Conservation (phyloP, 176 grass and related monocot genomes). For the Canna indica region DNA sequence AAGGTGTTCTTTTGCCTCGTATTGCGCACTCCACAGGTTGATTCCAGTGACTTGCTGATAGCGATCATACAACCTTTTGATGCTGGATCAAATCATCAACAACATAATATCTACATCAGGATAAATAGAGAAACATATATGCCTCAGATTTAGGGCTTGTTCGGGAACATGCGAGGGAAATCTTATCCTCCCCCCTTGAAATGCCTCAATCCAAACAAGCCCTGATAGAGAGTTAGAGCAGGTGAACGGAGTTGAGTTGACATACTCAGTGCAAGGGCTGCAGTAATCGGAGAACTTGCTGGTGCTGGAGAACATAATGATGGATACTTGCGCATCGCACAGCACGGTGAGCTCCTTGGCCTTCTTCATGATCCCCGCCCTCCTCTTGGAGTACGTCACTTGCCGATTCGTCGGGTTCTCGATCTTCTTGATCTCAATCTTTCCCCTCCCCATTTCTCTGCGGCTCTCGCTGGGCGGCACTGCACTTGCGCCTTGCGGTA, state of each 20-base stretch:
- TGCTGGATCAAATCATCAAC: slow-evolving; percentile 28
- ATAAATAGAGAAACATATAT: not conserved
- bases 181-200: too few relatives aligned
- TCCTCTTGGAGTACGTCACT: slow-evolving; percentile 29
- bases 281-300: slow-evolving; percentile 13
- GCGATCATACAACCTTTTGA: slow-evolving; percentile 80
- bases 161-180: not conserved
- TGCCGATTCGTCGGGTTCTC: slow-evolving; percentile 10
- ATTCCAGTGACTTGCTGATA: slow-evolving; percentile 66
- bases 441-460: slow-evolving; percentile 35
- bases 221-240: not conserved
- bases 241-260: not conserved
- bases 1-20: slow-evolving; percentile 34
- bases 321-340: slow-evolving; percentile 23
- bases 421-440: slow-evolving; percentile 26
- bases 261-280: slow-evolving; percentile 8
- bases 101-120: not conserved
- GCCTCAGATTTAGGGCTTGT: not conserved
- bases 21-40: slow-evolving; percentile 82
- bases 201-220: too few relatives aligned
- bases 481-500: too few relatives aligned
- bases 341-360: slow-evolving; percentile 25
- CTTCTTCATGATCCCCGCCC: slow-evolving; percentile 25
- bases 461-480: not conserved
- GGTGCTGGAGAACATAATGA: slow-evolving; percentile 25